Percentiles rank a stretch among this genome's conserved stretches.
These are phyloP conservation scores for Penicillium roqueforti DNA, from an alignment of 495 filamentous ascomycete genomes.

Conservation along the genomic window DNA sequence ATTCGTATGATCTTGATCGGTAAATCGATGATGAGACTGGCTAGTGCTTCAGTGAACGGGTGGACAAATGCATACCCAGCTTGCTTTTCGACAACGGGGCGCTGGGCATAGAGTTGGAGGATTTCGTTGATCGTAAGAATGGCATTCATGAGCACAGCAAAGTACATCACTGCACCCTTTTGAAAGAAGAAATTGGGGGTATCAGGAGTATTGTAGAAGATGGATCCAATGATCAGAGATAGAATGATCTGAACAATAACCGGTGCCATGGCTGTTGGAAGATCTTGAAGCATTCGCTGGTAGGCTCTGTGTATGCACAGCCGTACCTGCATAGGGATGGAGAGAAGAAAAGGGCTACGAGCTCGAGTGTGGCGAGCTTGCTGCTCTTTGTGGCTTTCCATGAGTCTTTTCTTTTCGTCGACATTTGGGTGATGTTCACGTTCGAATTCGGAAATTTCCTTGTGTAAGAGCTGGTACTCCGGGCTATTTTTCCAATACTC, in stretches of 20 bases:
- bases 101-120: slow-evolving; percentile 50
- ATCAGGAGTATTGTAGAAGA: slow-evolving; percentile 63
- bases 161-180: slow-evolving; percentile 74
- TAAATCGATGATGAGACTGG: slow-evolving; percentile 52
- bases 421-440: slow-evolving; percentile 18
- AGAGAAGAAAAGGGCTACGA: slow-evolving; percentile 40
- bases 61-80: slow-evolving; percentile 57
- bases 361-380: slow-evolving; percentile 32
- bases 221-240: slow-evolving; percentile 73
- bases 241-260: slow-evolving; percentile 68
- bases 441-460: slow-evolving; percentile 43
- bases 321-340: slow-evolving; percentile 42
- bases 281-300: slow-evolving; percentile 60
- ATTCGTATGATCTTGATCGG: slow-evolving; percentile 46
- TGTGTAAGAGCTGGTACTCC: slow-evolving; percentile 43
- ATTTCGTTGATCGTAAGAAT: slow-evolving; percentile 52
- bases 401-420: slow-evolving; percentile 25
- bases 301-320: slow-evolving; percentile 46
- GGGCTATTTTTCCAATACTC: slow-evolving; percentile 51
- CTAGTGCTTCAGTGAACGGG: slow-evolving; percentile 53
- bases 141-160: slow-evolving; percentile 65
- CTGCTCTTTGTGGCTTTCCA: slow-evolving; percentile 20
- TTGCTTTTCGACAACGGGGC: slow-evolving; percentile 61
- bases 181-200: slow-evolving; percentile 27
- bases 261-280: slow-evolving; percentile 61